A percentile compares a stretch with the other conserved stretches of the same genome.
phyloP scores from a whole-genome alignment of 2,329 filamentous ascomycete species.

The Aspergillus fumigatus region DNA sequence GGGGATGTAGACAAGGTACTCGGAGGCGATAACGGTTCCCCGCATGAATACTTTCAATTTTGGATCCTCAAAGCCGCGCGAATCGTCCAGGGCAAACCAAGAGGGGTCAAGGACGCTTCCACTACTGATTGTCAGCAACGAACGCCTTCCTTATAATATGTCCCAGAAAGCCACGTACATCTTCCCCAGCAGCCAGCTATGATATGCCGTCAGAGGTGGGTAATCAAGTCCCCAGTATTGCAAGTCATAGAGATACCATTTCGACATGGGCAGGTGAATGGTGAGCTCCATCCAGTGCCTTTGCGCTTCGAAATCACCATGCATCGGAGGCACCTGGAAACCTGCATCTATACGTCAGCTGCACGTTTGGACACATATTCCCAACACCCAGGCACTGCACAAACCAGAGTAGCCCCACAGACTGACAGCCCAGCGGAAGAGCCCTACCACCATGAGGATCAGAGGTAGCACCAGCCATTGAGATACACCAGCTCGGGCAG shows the following conservation, averaged over 20 bases:
- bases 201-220: conserved; percentile 93
- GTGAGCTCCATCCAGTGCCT: conserved; percentile 99
- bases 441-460: conserved; percentile 80
- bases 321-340: conserved; percentile 77
- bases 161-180: conserved; percentile 50
- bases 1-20: conserved; percentile 85
- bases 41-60: conserved; percentile 93
- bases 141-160: background rate
- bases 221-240: conserved; percentile 99
- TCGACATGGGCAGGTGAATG: conserved; percentile 77
- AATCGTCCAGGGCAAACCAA: conserved; percentile 84
- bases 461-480: conserved; percentile 90
- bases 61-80: conserved; percentile 74
- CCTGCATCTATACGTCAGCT: conserved; percentile 46
- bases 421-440: conserved; percentile 89
- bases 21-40: conserved; percentile 81
- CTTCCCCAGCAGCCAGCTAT: conserved; percentile 91
- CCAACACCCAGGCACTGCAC: conserved; percentile 11
- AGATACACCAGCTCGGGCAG: conserved; percentile 72
- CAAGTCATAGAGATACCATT: conserved; percentile 97
- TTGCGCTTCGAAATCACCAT: conserved; percentile 96
- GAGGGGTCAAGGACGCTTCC: conserved; percentile 70
- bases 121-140: conserved; percentile 34
- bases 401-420: conserved; percentile 93
- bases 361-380: background rate